Percentiles rank a stretch among this genome's conserved stretches.
These are phyloP conservation scores for Casaregolazyma suthepensis DNA, from an alignment of 1,139 yeast species.

Conservation along the genomic window DNA sequence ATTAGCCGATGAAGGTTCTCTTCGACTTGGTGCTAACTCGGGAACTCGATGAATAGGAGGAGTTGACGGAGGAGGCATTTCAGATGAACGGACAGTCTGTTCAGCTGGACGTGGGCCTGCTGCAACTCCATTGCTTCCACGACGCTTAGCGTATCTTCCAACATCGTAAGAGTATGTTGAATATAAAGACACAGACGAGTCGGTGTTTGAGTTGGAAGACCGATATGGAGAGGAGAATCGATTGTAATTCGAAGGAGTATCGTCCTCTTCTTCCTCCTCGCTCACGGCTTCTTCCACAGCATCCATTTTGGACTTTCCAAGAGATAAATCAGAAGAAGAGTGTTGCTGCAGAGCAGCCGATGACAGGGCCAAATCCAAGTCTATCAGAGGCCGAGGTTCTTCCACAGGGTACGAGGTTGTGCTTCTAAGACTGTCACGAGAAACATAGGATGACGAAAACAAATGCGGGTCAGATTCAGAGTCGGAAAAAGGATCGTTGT, in stretches of 20 bases:
- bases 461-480: constrained; percentile 5
- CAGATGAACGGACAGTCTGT: not conserved
- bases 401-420: not conserved
- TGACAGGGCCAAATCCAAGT: constrained; percentile 31
- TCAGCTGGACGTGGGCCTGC: not conserved
- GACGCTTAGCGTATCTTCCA: constrained; percentile 1
- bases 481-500: not conserved
- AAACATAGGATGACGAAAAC: constrained; percentile 14
- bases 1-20: not conserved
- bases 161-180: constrained; percentile 5
- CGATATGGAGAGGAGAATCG: constrained; percentile 6
- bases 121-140: not conserved
- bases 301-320: constrained; percentile 20
- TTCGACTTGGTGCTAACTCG: not conserved
- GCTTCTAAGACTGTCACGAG: constrained; percentile 5
- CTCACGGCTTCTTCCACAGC: constrained; percentile 30
- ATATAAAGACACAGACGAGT: constrained; percentile 6
- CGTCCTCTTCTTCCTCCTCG: constrained; percentile 26
- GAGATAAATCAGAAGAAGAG: constrained; percentile 25
- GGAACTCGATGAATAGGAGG: not conserved
- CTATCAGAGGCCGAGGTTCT: constrained; percentile 24
- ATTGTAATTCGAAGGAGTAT: constrained; percentile 5
- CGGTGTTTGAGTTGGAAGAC: constrained; percentile 4
- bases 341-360: constrained; percentile 6
- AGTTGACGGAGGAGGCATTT: constrained; percentile 9